Evolutionary conservation across 306 rosid genomes (phyloP).

Genomic region (Glycine soja): DNA sequence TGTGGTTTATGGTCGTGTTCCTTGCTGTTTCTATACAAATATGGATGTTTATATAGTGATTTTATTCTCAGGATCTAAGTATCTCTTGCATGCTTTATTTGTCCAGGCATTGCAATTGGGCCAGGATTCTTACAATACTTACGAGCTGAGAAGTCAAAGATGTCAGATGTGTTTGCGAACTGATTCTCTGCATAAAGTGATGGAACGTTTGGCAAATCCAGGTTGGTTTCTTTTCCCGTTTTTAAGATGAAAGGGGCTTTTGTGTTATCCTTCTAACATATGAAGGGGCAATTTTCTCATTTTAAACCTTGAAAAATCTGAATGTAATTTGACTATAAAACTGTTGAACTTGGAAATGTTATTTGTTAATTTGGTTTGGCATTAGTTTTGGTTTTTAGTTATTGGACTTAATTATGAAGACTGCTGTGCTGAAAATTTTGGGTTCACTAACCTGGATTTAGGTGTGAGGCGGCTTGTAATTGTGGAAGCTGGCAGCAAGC

Average conservation of each 20-base stretch:
- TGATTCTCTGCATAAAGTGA: conserved; percentile 93
- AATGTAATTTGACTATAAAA: background rate
- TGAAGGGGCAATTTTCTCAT: background rate
- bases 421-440: background rate
- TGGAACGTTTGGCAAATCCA: conserved; percentile 93
- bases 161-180: conserved; percentile 97
- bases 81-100: conserved; percentile 37
- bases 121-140: conserved; percentile 71
- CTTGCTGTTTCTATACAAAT: background rate
- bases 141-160: conserved; percentile 82
- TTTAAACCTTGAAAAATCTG: background rate
- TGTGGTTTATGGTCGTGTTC: conserved; percentile 9
- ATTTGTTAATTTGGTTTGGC: background rate
- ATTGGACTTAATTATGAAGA: conserved; percentile 31
- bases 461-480: conserved; percentile 90
- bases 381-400: background rate
- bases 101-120: conserved; percentile 92
- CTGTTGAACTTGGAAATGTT: background rate
- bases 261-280: background rate
- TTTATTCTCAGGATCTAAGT: conserved; percentile 6
- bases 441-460: conserved; percentile 46
- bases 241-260: conserved; percentile 17
- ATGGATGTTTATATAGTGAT: conserved; percentile 15
- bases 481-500: conserved; percentile 99
- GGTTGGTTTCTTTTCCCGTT: conserved; percentile 54